Conservation (phyloP, 257 asterid species). For the Misopates orontium region DNA sequence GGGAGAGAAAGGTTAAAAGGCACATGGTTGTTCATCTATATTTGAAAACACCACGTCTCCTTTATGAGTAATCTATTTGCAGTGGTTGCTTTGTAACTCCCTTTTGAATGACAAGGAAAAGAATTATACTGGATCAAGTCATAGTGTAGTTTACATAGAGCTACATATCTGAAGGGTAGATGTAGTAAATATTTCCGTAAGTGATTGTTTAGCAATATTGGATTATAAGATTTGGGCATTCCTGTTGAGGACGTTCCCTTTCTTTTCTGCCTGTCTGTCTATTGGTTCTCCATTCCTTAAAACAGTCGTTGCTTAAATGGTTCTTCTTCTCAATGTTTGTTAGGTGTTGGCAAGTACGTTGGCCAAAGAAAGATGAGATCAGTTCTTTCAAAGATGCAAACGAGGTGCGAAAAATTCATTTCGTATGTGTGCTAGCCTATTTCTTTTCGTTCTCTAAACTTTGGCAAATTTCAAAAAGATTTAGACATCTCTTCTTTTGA, state of each 20-base stretch:
- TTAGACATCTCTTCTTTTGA: not conserved
- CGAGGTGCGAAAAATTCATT: constrained; percentile 42
- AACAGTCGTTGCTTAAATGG: not conserved
- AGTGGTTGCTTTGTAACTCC: not conserved
- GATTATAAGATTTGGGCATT: not conserved
- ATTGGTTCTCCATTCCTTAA: not conserved
- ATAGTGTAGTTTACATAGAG: no score
- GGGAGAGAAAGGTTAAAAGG: constrained; percentile 61
- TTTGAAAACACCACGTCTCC: not conserved
- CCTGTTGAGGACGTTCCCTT: not conserved
- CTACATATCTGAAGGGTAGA: no score
- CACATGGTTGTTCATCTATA: constrained; percentile 19
- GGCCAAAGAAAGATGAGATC: constrained; percentile 45
- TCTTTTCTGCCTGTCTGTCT: not conserved
- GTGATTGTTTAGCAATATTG: not conserved
- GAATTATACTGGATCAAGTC: no score
- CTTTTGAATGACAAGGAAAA: not conserved
- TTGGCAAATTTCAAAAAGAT: not conserved
- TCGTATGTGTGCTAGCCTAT: not conserved
- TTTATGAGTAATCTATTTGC: not conserved
- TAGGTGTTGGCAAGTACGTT: constrained; percentile 55
- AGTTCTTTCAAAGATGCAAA: constrained; percentile 70
- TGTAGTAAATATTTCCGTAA: not conserved
- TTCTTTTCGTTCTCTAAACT: not conserved
- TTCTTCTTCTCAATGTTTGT: constrained; percentile 11